phyloP scores from a whole-genome alignment of 257 asterid species.

The Solanum piurae region DNA sequence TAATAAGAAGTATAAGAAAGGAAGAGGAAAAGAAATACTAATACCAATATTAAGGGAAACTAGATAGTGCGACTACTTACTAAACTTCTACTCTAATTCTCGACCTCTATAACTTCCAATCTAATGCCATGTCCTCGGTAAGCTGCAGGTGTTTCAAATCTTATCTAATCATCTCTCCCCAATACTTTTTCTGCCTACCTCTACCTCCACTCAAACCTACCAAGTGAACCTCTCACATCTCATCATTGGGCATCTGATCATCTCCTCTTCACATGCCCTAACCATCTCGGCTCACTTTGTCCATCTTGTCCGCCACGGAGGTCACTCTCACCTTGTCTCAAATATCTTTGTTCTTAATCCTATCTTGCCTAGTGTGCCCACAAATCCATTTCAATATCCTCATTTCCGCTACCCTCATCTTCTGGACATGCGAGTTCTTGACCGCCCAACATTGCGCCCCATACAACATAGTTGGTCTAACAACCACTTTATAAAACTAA shows the following conservation, averaged over 20 bases:
- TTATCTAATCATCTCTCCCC: not conserved
- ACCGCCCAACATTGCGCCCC: not conserved
- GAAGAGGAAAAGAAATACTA: not conserved
- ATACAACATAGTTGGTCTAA: not conserved
- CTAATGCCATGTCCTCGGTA: not conserved
- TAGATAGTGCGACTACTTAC: not conserved
- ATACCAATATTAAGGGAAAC: not conserved
- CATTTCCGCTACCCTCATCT: not conserved
- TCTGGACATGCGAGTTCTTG: not conserved
- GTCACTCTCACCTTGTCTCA: not conserved
- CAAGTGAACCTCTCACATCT: not conserved
- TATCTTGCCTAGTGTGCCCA: not conserved
- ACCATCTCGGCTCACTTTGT: not conserved
- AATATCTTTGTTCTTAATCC: not conserved
- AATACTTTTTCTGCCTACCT: not conserved
- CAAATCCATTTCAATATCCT: not conserved
- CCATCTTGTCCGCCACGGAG: not conserved
- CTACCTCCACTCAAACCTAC: not conserved
- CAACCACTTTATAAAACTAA: not conserved
- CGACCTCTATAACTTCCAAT: not conserved
- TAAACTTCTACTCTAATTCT: not conserved
- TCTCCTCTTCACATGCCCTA: not conserved
- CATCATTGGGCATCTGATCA: not conserved
- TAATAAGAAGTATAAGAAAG: not conserved
- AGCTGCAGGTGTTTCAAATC: not conserved